Conservation (phyloP, 2,329 filamentous ascomycete genomes). For the Incumbomyces lentus region DNA sequence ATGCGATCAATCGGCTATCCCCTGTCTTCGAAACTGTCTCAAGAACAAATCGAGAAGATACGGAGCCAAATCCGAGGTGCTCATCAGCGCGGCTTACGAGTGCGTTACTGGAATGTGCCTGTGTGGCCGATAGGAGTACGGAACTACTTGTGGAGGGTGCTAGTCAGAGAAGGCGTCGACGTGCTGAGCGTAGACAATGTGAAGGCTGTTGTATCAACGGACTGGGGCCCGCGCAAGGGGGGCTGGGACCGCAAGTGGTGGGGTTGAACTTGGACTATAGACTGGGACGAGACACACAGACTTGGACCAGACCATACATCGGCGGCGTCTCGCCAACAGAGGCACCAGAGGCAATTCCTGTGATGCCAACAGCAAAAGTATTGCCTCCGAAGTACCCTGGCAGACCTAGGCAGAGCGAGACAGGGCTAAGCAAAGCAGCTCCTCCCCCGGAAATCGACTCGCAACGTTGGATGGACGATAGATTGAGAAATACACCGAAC, state of each 20-base stretch:
- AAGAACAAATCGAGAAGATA: slow-evolving; percentile 36
- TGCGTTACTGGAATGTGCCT: slow-evolving; percentile 48
- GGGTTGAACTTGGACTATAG: no score
- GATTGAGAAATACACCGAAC: no score
- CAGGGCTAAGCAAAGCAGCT: no score
- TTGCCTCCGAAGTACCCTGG: no score
- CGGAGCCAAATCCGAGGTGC: slow-evolving; percentile 43
- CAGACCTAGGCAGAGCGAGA: no score
- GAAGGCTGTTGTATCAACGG: slow-evolving; percentile 34
- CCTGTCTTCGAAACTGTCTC: slow-evolving; percentile 38
- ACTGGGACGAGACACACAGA: no score
- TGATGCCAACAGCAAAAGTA: no score
- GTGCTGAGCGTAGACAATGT: slow-evolving; percentile 51
- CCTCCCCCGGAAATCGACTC: no score
- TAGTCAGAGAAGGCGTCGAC: slow-evolving; percentile 45
- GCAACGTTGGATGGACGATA: no score
- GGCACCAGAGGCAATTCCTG: no score
- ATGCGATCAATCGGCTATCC: slow-evolving; percentile 37
- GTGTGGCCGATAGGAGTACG: slow-evolving; percentile 43
- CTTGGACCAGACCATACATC: no score
- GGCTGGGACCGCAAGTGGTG: neutral
- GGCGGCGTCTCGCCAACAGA: neutral
- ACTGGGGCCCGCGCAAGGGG: slow-evolving; percentile 32
- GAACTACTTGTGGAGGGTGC: slow-evolving; percentile 44
- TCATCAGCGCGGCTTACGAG: slow-evolving; percentile 41